Evolutionary conservation across 1,284 basidiomycete genomes (phyloP).

Genomic region (Neonothopanus nambi): DNA sequence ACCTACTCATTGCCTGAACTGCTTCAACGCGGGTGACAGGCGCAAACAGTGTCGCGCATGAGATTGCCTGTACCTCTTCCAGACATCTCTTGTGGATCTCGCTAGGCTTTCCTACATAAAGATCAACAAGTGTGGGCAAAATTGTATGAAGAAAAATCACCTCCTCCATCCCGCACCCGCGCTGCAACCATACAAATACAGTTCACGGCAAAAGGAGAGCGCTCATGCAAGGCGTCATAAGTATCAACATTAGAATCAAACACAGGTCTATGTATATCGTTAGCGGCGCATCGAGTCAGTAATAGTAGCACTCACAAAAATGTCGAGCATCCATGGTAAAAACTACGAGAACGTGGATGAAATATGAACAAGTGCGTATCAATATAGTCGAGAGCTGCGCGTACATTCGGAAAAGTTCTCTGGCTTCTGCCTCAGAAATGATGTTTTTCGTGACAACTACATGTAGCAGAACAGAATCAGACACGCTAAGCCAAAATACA

Average conservation of each 20-base stretch:
- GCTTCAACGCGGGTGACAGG: slow-evolving; percentile 82
- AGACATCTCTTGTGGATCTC: slow-evolving; percentile 67
- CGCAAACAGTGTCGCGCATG: slow-evolving; percentile 82
- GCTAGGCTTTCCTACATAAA: slow-evolving; percentile 53
- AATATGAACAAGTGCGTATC: slow-evolving; percentile 16
- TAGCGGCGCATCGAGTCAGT: neutral
- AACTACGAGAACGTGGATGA: slow-evolving; percentile 45
- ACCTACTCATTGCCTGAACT: slow-evolving; percentile 87
- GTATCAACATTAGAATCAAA: slow-evolving; percentile 81
- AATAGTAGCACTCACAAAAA: slow-evolving; percentile 53
- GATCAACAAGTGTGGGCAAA: neutral
- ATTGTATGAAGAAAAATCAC: slow-evolving; percentile 37
- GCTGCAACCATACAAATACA: slow-evolving; percentile 90
- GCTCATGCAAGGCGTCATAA: slow-evolving; percentile 75
- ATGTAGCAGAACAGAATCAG: slow-evolving; percentile 7
- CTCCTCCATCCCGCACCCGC: slow-evolving; percentile 84
- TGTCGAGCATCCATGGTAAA: slow-evolving; percentile 85
- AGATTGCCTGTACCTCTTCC: slow-evolving; percentile 83
- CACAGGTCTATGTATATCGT: slow-evolving; percentile 50
- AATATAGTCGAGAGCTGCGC: slow-evolving; percentile 26
- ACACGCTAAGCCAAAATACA: neutral
- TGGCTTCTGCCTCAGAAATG: slow-evolving; percentile 78
- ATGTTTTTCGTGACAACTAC: slow-evolving; percentile 79
- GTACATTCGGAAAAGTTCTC: slow-evolving; percentile 81
- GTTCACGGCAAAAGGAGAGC: slow-evolving; percentile 83